Evolutionary conservation across 306 rosid species (phyloP).

Genomic region (Rosa rugosa): DNA sequence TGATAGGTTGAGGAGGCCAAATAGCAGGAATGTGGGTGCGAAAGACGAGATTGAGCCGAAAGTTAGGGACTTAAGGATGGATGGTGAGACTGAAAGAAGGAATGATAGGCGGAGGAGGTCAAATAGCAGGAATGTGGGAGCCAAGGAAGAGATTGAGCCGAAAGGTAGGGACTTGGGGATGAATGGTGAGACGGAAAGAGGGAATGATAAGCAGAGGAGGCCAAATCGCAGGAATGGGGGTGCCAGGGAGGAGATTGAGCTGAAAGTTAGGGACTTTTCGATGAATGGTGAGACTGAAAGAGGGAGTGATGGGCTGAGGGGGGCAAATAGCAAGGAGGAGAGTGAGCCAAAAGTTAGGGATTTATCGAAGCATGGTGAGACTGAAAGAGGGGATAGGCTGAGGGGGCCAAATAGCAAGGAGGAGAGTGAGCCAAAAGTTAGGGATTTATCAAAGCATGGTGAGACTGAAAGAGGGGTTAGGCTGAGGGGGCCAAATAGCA

Average conservation of each 20-base stretch:
- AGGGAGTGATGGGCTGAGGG: background rate
- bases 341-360: slow-evolving; percentile 29
- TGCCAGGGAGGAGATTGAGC: slow-evolving; percentile 21
- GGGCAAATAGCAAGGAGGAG: background rate
- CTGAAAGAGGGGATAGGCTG: background rate
- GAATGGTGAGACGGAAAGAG: background rate
- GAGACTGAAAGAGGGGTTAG: background rate
- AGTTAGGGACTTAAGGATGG: slow-evolving; percentile 21
- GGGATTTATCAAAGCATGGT: background rate
- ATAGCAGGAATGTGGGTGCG: background rate
- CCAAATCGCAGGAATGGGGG: background rate
- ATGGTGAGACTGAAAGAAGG: background rate
- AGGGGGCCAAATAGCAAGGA: background rate
- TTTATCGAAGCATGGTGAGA: slow-evolving; percentile 4
- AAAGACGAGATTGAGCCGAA: slow-evolving; percentile 22
- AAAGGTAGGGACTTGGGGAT: background rate
- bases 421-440: too few species aligned
- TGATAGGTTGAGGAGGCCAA: background rate
- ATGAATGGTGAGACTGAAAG: slow-evolving; percentile 17
- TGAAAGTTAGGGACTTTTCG: slow-evolving; percentile 25
- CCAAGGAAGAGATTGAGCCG: too few species aligned
- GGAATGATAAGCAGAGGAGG: background rate
- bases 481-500: background rate
- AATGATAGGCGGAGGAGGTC: too few species aligned
- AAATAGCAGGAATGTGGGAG: too few species aligned